Percentiles rank a stretch among this genome's conserved stretches.
These are phyloP conservation scores for Xerocomellus dryophilus DNA, from an alignment of 768 basidiomycete genomes.

Conservation along the genomic window DNA sequence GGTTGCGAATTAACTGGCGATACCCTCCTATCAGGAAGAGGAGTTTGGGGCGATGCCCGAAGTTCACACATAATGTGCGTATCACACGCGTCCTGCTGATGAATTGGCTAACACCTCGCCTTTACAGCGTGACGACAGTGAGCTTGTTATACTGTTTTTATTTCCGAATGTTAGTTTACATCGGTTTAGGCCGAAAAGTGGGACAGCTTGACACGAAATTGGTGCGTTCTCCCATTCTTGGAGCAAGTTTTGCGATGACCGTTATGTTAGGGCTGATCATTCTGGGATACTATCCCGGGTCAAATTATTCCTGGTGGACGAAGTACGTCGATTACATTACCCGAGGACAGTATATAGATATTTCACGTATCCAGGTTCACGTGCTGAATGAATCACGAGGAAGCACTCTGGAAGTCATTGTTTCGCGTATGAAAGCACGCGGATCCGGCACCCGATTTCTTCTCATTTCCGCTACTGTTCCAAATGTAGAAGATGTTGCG, in stretches of 20 bases:
- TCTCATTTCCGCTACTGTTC: constrained; percentile 90
- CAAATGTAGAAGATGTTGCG: constrained; percentile 89
- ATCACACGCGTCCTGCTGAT: background rate
- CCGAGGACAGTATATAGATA: background rate
- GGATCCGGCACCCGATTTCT: constrained; percentile 75
- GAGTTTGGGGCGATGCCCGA: constrained; percentile 71
- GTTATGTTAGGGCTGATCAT: constrained; percentile 52
- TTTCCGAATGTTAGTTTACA: background rate
- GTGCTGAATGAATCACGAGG: constrained; percentile 88
- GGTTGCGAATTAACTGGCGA: constrained; percentile 93
- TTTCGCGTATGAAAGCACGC: constrained; percentile 85
- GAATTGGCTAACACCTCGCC: background rate
- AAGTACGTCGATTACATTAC: constrained; percentile 44
- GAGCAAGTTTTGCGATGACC: constrained; percentile 2
- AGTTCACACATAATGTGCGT: constrained; percentile 76
- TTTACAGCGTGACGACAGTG: constrained; percentile 72
- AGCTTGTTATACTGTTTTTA: constrained; percentile 12
- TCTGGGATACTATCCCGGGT: constrained; percentile 67
- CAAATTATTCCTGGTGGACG: constrained; percentile 85
- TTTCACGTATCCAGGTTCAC: constrained; percentile 61
- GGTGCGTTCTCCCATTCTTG: constrained; percentile 51
- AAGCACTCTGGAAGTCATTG: constrained; percentile 90
- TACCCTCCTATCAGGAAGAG: constrained; percentile 63
- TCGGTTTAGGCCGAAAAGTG: constrained; percentile 83
- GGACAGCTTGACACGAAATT: constrained; percentile 89